A percentile compares a stretch with the other conserved stretches of the same genome.
These are phyloP conservation scores for Haberlea rhodopensis DNA, from an alignment of 257 asterid species.

Conservation along the genomic window DNA sequence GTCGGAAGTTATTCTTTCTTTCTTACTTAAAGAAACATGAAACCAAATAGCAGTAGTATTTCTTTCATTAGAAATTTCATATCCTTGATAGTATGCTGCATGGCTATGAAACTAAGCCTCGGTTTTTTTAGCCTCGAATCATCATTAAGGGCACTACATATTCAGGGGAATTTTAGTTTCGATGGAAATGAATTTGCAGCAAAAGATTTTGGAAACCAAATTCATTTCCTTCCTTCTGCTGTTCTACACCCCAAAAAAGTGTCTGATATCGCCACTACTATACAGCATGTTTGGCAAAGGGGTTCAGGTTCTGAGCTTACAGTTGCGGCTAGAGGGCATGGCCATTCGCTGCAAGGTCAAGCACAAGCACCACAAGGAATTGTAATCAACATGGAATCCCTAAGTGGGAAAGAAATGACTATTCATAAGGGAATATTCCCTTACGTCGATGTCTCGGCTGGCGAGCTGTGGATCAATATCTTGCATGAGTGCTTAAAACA, in stretches of 20 bases:
- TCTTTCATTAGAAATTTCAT: constrained; percentile 33
- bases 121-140: constrained; percentile 36
- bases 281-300: constrained; percentile 69
- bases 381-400: constrained; percentile 70
- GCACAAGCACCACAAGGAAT: constrained; percentile 74
- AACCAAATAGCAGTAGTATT: constrained; percentile 32
- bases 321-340: constrained; percentile 78
- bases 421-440: constrained; percentile 46
- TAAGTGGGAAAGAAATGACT: constrained; percentile 48
- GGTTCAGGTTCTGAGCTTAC: constrained; percentile 63
- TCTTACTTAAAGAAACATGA: constrained; percentile 33
- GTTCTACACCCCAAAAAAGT: constrained; percentile 74
- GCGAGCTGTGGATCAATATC: constrained; percentile 84
- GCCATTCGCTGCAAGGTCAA: constrained; percentile 79
- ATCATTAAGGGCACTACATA: constrained; percentile 34
- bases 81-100: constrained; percentile 43
- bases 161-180: constrained; percentile 63
- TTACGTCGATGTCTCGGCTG: constrained; percentile 67
- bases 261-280: constrained; percentile 59
- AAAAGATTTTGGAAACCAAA: constrained; percentile 67
- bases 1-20: constrained; percentile 13
- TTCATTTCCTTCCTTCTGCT: constrained; percentile 64
- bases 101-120: constrained; percentile 38
- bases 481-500: constrained; percentile 59
- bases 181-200: constrained; percentile 66